Evolutionary conservation across 2,329 filamentous ascomycete genomes (phyloP).

Genomic region (Neonectria sp.): DNA sequence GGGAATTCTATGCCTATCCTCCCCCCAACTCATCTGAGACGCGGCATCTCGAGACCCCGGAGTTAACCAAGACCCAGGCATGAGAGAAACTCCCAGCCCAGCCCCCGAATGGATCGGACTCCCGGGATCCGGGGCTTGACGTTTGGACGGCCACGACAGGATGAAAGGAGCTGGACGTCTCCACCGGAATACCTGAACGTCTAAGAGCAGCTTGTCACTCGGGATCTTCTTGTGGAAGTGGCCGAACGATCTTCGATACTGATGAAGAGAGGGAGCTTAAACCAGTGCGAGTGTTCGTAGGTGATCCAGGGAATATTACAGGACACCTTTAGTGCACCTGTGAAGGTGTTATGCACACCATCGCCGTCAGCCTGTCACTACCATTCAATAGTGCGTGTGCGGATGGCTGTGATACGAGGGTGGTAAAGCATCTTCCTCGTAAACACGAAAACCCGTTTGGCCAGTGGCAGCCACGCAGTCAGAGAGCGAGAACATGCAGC

Average conservation of each 20-base stretch:
- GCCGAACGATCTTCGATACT: background rate
- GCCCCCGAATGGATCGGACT: constrained; percentile 20
- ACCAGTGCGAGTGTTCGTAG: background rate
- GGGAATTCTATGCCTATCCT: background rate
- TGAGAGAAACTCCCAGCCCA: background rate
- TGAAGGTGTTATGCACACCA: background rate
- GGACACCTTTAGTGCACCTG: background rate
- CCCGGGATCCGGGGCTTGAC: constrained; percentile 18
- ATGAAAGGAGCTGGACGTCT: constrained; percentile 22
- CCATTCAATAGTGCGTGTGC: background rate
- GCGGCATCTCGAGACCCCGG: constrained; percentile 11
- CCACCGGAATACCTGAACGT: constrained; percentile 11
- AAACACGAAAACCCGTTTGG: background rate
- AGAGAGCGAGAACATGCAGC: background rate
- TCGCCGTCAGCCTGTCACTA: background rate
- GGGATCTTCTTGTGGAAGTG: background rate
- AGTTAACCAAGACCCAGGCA: constrained; percentile 4
- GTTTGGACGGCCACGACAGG: constrained; percentile 12
- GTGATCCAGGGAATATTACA: background rate
- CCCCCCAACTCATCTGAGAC: constrained; percentile 18
- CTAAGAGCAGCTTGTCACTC: constrained; percentile 3
- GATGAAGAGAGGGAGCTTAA: background rate
- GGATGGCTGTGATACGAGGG: background rate
- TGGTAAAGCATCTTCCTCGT: background rate
- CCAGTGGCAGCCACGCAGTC: background rate